These are phyloP conservation scores for Cenococcum geophilum DNA, from an alignment of 495 filamentous ascomycete species.

Conservation along the genomic window DNA sequence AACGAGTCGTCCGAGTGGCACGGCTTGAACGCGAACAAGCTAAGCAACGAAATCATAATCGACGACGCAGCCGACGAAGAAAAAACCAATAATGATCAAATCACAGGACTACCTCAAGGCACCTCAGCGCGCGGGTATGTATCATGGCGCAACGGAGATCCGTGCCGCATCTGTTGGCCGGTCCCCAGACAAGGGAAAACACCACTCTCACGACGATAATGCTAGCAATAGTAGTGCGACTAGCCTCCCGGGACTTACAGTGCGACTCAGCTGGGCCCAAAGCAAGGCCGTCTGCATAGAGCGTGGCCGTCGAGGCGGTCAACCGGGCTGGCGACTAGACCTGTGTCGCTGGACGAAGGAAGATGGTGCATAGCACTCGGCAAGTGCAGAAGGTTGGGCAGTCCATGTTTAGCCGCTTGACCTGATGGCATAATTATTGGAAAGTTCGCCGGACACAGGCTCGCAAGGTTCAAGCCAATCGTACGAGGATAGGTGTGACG, in stretches of 20 bases:
- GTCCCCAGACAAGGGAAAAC: conserved; percentile 19
- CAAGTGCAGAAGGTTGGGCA: conserved; percentile 2
- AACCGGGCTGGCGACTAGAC: conserved; percentile 15
- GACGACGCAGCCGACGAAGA: conserved; percentile 27
- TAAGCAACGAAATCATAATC: conserved; percentile 25
- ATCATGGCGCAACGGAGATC: conserved; percentile 33
- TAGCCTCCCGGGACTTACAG: conserved; percentile 22
- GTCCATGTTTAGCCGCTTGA: conserved; percentile 21
- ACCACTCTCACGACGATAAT: conserved; percentile 14
- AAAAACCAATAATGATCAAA: conserved; percentile 27
- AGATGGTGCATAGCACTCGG: conserved; percentile 14
- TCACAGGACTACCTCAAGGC: conserved; percentile 17
- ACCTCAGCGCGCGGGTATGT: conserved; percentile 32
- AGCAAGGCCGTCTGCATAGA: conserved; percentile 20
- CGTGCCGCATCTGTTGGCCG: conserved; percentile 23
- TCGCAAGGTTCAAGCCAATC: conserved; percentile 7
- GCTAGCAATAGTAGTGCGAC: conserved; percentile 16
- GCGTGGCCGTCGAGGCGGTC: conserved; percentile 29
- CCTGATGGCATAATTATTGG: conserved; percentile 9
- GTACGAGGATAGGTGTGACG: conserved; percentile 1
- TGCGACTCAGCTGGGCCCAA: conserved; percentile 29
- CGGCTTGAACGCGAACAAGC: conserved; percentile 30
- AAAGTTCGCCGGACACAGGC: not conserved
- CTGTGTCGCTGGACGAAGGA: conserved; percentile 26
- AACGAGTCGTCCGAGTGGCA: conserved; percentile 29